phyloP scores from a whole-genome alignment of 495 filamentous ascomycete genomes.

The Filosporella fistucella region DNA sequence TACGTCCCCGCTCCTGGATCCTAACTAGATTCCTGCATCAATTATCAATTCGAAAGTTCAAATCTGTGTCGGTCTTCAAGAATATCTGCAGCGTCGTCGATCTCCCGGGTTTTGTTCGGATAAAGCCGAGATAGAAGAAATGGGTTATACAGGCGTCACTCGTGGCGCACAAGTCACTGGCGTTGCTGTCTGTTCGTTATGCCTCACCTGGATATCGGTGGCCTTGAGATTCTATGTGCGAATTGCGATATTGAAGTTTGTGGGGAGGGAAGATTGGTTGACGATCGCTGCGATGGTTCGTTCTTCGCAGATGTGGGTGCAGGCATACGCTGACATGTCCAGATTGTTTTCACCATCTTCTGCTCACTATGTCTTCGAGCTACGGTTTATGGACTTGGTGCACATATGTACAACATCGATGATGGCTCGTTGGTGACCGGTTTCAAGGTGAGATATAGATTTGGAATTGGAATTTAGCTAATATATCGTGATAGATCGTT shows the following conservation, averaged over 20 bases:
- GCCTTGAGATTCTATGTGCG: constrained; percentile 21
- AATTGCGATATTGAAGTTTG: constrained; percentile 15
- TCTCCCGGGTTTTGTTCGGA: no score
- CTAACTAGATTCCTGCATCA: no score
- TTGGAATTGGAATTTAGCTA: background rate
- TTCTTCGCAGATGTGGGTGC: background rate
- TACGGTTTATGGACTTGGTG: constrained; percentile 15
- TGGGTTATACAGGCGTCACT: constrained; percentile 7
- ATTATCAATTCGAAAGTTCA: no score
- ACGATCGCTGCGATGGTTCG: constrained; percentile 21
- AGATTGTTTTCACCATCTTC: constrained; percentile 18
- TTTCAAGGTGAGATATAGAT: constrained; percentile 11
- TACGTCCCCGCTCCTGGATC: no score
- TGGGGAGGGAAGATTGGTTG: constrained; percentile 23
- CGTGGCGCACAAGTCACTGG: constrained; percentile 20
- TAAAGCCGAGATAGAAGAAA: no score
- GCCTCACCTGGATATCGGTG: constrained; percentile 19
- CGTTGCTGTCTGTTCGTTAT: constrained; percentile 15
- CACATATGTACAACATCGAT: constrained; percentile 20
- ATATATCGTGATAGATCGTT: constrained; percentile 13
- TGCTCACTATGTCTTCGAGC: constrained; percentile 16
- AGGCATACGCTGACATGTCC: background rate
- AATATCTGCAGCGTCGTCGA: no score
- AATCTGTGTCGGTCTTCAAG: no score
- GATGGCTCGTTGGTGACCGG: constrained; percentile 1